Evolutionary conservation across 352 stramenopile species (phyloP).

Genomic region (Globisporangium spinosum): DNA sequence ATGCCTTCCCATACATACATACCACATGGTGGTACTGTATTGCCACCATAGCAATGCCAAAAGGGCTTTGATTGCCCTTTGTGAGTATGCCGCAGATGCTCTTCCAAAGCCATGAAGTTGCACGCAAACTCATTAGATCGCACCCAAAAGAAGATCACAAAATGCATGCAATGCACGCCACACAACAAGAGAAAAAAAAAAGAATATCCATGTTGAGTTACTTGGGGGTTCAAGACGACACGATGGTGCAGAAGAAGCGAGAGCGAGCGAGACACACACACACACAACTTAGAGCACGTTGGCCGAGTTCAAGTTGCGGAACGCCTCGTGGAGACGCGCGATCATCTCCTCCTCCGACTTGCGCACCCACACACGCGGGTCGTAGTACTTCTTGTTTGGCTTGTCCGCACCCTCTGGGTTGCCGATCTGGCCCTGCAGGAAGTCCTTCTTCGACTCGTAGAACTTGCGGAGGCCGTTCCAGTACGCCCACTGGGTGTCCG

Average conservation of each 20-base stretch:
- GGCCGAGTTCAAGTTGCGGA: slow-evolving; percentile 88
- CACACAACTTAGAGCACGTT: slow-evolving; percentile 54
- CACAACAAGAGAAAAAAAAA: background rate
- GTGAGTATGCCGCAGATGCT: background rate
- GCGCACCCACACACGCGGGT: slow-evolving; percentile 96
- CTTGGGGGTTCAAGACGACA: slow-evolving; percentile 15
- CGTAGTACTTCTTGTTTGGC: slow-evolving; percentile 99
- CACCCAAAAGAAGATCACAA: background rate
- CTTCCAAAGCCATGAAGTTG: background rate
- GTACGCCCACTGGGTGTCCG: slow-evolving; percentile 99
- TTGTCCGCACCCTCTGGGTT: slow-evolving; percentile 96
- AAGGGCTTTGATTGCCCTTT: background rate
- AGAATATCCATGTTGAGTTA: slow-evolving; percentile 14
- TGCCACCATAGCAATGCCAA: background rate
- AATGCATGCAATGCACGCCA: background rate
- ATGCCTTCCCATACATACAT: background rate
- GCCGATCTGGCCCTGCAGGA: slow-evolving; percentile 97
- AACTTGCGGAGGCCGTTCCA: slow-evolving; percentile 98
- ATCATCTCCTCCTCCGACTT: slow-evolving; percentile 96
- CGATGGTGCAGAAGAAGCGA: slow-evolving; percentile 2
- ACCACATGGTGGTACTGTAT: background rate
- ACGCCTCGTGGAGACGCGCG: slow-evolving; percentile 87
- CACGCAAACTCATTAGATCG: no score
- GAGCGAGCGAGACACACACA: background rate
- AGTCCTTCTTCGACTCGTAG: slow-evolving; percentile 96